Percentiles rank a stretch among this genome's conserved stretches.
Evolutionary conservation across 1,139 yeast genomes (phyloP).

Genomic region (Hyphopichia buzzinii): DNA sequence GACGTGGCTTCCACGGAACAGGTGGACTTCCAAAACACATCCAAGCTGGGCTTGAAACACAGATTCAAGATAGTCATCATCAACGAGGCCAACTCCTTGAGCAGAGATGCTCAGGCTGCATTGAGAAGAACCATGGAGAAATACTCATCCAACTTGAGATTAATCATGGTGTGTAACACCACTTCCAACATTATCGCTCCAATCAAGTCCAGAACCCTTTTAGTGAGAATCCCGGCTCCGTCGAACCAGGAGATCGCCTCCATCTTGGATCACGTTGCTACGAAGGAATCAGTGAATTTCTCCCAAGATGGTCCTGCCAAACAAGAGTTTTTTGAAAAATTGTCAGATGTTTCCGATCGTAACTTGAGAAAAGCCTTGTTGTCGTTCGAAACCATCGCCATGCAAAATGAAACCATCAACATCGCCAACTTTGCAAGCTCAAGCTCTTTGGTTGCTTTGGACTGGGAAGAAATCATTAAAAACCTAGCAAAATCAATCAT

Average conservation of each 20-base stretch:
- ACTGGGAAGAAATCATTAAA: slow-evolving; percentile 81
- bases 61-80: slow-evolving; percentile 89
- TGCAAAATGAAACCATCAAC: slow-evolving; percentile 61
- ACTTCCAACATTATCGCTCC: slow-evolving; percentile 93
- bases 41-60: slow-evolving; percentile 45
- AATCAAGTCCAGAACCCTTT: slow-evolving; percentile 85
- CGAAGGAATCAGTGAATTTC: slow-evolving; percentile 52
- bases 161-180: slow-evolving; percentile 82
- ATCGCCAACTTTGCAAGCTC: slow-evolving; percentile 32
- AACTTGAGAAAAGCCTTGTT: slow-evolving; percentile 78
- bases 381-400: slow-evolving; percentile 79
- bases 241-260: slow-evolving; percentile 49
- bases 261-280: slow-evolving; percentile 56
- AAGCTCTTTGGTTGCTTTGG: slow-evolving; percentile 51
- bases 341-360: slow-evolving; percentile 59
- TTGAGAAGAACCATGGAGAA: slow-evolving; percentile 97
- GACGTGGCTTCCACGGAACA: slow-evolving; percentile 96
- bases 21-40: slow-evolving; percentile 55
- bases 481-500: slow-evolving; percentile 61
- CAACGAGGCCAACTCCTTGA: slow-evolving; percentile 89
- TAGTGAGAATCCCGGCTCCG: slow-evolving; percentile 87
- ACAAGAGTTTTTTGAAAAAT: slow-evolving; percentile 40
- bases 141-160: slow-evolving; percentile 81
- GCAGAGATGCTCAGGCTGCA: slow-evolving; percentile 97
- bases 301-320: slow-evolving; percentile 39